phyloP scores from a whole-genome alignment of 1,139 yeast genomes.

The Oligophagozyma castellii region DNA sequence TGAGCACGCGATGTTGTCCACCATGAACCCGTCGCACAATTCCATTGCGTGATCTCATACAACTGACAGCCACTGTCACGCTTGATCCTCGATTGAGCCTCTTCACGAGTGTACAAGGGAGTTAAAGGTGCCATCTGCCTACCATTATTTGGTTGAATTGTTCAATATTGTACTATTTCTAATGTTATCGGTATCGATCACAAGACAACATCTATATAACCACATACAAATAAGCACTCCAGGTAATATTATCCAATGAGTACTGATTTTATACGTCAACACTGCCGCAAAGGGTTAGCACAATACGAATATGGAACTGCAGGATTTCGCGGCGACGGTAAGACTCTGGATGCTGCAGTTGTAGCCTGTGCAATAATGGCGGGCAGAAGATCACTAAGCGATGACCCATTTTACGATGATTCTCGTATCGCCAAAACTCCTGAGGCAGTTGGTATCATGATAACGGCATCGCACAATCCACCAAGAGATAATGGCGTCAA shows the following conservation, averaged over 20 bases:
- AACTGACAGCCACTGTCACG: conserved; percentile 4
- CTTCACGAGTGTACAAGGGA: no score
- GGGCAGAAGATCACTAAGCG: conserved; percentile 57
- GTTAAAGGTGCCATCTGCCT: conserved; percentile 13
- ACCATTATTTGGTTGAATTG: no score
- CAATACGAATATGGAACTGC: conserved; percentile 99
- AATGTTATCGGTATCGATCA: no score
- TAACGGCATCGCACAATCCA: conserved; percentile 95
- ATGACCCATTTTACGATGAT: conserved; percentile 36
- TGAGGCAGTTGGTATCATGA: conserved; percentile 75
- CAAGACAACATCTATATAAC: no score
- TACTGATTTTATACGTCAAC: no score
- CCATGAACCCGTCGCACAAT: conserved; percentile 5
- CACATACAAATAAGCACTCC: no score
- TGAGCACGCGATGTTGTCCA: conserved; percentile 1
- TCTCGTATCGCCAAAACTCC: no score
- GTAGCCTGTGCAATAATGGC: conserved; percentile 80
- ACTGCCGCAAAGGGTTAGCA: no score
- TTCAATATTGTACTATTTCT: no score
- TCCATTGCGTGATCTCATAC: conserved; percentile 6
- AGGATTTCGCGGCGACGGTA: conserved; percentile 78
- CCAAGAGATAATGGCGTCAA: conserved; percentile 95
- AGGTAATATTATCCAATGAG: no score
- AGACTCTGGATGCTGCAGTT: conserved; percentile 63
- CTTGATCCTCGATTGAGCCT: no score